These are phyloP conservation scores for Lentinula boryana DNA, from an alignment of 768 basidiomycete genomes.

Conservation along the genomic window DNA sequence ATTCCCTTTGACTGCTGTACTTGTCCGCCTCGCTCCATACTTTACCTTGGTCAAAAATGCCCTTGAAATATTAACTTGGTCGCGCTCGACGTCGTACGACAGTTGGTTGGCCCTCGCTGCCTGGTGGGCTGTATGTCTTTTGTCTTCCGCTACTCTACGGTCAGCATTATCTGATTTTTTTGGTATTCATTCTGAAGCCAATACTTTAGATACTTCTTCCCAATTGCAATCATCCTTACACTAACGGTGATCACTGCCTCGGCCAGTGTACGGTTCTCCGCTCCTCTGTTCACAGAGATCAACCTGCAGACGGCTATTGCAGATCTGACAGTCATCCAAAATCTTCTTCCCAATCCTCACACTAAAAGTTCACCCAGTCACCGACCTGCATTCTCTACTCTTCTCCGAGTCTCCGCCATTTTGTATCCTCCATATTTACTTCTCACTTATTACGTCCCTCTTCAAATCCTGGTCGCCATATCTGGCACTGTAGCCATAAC, in stretches of 20 bases:
- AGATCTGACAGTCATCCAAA: slow-evolving; percentile 61
- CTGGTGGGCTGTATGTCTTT: slow-evolving; percentile 78
- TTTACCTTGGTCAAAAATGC: slow-evolving; percentile 37
- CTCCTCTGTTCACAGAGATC: slow-evolving; percentile 45
- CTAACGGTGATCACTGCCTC: slow-evolving; percentile 25
- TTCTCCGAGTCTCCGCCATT: slow-evolving; percentile 52
- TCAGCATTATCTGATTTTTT: slow-evolving; percentile 15
- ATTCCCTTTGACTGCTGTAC: slow-evolving; percentile 49
- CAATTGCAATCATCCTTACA: slow-evolving; percentile 38
- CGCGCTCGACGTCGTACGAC: slow-evolving; percentile 44
- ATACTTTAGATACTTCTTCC: slow-evolving; percentile 49
- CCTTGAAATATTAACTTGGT: slow-evolving; percentile 54
- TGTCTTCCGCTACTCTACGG: slow-evolving; percentile 46
- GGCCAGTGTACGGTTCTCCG: slow-evolving; percentile 12
- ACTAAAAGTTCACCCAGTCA: slow-evolving; percentile 23
- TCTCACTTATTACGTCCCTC: slow-evolving; percentile 54
- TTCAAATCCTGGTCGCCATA: slow-evolving; percentile 56
- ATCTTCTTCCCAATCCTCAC: slow-evolving; percentile 41
- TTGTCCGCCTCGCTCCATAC: slow-evolving; percentile 56
- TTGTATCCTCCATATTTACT: slow-evolving; percentile 64
- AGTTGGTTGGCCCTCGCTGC: slow-evolving; percentile 58
- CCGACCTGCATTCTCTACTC: slow-evolving; percentile 21
- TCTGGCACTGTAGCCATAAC: slow-evolving; percentile 52
- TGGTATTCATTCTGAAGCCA: not conserved
- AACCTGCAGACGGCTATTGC: slow-evolving; percentile 49